Evolutionary conservation across 2,329 filamentous ascomycete genomes (phyloP).

Genomic region (Helotiales sp.): DNA sequence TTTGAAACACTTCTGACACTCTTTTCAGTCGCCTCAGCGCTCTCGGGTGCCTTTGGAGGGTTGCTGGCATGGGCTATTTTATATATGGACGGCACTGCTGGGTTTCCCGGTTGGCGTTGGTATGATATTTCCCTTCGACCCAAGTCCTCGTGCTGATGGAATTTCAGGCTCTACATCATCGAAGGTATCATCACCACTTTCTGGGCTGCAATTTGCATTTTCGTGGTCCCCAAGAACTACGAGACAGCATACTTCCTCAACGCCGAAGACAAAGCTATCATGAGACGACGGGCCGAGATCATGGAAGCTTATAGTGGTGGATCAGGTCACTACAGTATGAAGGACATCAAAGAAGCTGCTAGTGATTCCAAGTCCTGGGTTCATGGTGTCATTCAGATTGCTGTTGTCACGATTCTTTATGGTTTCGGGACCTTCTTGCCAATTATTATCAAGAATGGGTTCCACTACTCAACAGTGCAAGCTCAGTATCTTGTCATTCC

Average conservation of each 20-base stretch:
- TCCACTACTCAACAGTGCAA: constrained; percentile 12
- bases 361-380: constrained; percentile 10
- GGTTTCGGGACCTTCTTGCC: constrained; percentile 14
- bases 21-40: constrained; percentile 17
- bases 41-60: constrained; percentile 46
- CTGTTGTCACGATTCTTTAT: constrained; percentile 10
- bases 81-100: constrained; percentile 45
- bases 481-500: constrained; percentile 14
- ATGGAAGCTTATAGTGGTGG: constrained; percentile 10
- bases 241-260: constrained; percentile 13
- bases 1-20: not conserved
- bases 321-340: constrained; percentile 7
- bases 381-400: constrained; percentile 11
- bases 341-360: constrained; percentile 13
- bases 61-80: constrained; percentile 49
- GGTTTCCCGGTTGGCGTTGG: constrained; percentile 52
- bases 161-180: constrained; percentile 42
- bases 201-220: constrained; percentile 5
- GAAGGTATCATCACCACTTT: constrained; percentile 40
- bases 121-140: not conserved
- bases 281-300: constrained; percentile 8
- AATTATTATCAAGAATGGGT: constrained; percentile 12
- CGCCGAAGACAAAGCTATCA: constrained; percentile 8
- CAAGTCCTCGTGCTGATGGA: no score
- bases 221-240: constrained; percentile 9